Conservation (phyloP, 2,329 filamentous ascomycete genomes). For the Chaetomiaceae sp. region DNA sequence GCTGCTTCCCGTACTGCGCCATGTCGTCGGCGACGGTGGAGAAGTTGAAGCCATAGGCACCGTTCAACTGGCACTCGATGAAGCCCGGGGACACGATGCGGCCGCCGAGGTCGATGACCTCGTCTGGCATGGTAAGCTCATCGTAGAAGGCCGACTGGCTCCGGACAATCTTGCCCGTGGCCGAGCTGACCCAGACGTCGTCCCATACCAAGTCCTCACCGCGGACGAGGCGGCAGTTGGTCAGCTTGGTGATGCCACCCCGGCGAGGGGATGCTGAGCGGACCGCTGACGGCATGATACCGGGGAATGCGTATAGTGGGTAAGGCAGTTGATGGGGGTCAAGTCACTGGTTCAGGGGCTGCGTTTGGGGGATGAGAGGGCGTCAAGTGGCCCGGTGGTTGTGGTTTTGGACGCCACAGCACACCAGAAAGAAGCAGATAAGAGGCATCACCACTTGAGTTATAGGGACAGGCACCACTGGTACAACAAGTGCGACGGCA, state of each 20-base stretch:
- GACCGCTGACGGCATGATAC: slow-evolving; percentile 29
- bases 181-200: slow-evolving; percentile 85
- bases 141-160: slow-evolving; percentile 66
- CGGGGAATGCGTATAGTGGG: background rate
- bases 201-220: slow-evolving; percentile 63
- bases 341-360: background rate
- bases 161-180: slow-evolving; percentile 75
- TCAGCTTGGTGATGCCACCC: slow-evolving; percentile 71
- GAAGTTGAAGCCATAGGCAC: slow-evolving; percentile 90
- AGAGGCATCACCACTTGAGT: background rate
- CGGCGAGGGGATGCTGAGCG: slow-evolving; percentile 13
- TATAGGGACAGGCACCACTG: background rate
- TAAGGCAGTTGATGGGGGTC: background rate
- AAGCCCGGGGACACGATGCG: slow-evolving; percentile 81
- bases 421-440: background rate
- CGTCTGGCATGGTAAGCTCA: slow-evolving; percentile 63
- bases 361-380: background rate
- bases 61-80: slow-evolving; percentile 90
- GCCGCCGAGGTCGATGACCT: slow-evolving; percentile 72
- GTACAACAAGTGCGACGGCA: background rate
- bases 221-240: slow-evolving; percentile 76
- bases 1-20: slow-evolving; percentile 65
- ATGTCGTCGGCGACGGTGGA: slow-evolving; percentile 69
- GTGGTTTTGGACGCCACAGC: background rate
- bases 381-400: background rate